Base-by-base conservation (phyloP, 768 basidiomycete genomes). In the Lactifluus subvellereus region DNA sequence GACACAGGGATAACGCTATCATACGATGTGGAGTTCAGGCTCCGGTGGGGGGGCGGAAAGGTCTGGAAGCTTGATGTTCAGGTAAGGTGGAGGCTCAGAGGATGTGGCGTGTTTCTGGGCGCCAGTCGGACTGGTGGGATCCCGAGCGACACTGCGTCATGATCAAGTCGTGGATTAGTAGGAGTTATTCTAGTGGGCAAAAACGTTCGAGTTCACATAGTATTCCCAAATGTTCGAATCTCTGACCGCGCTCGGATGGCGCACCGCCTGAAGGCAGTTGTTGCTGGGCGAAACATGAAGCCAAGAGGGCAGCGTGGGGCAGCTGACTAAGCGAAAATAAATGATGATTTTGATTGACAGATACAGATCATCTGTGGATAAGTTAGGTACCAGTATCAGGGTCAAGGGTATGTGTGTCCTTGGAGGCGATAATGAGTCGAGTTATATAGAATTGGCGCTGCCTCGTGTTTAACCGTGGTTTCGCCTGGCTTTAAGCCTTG, bases 21-120 rank as follows among this genome's bases (percentile, higher is more conserved):
- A 62, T 69, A 91, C 89, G 57, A 87, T 80, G 73, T 86, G 83
- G 33, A 83, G 77, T 22, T 78, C 78, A 5, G 72, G 66, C 55
- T 77, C 76, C 2, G 77, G 75, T 35, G 71, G 72, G 8, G 78
- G 78, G 27, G 74, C 72, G 22, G 80, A 77, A 16, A 82, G 70
- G 65, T 86, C 79, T 22, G 90, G 90, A 48, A 92, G 70, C 54
- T 74, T 76, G 67, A 88, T 72, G 64, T 79, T 77, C 66, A 83
- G 69, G 60, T 78, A 79, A 18, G 70, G 68, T 74, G 70, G 22
- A 67, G 51, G 37, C 64, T 61, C 16, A 59, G 56, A 49, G 38
- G 64, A 20, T 10, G 57, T 66, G 61, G 69, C 45, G 59, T 50
- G 50, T 64, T 53, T 59, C 71, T 56, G 52, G 67, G 57, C 30